phyloP scores from a whole-genome alignment of 2,329 filamentous ascomycete genomes.

The Pestalotiopsis sp. region DNA sequence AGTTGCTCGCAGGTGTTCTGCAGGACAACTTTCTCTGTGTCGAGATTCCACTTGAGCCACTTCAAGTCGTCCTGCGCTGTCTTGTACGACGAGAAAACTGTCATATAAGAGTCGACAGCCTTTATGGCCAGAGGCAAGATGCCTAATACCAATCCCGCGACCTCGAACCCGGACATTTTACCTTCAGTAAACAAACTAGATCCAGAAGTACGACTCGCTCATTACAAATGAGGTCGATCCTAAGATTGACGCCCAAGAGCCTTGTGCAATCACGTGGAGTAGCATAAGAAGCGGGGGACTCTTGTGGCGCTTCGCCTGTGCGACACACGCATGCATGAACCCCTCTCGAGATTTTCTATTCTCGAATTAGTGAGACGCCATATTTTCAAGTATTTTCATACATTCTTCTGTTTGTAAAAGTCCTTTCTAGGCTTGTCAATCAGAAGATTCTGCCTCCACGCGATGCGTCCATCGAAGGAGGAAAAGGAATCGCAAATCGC shows the following conservation, averaged over 20 bases:
- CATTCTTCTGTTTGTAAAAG: too few species aligned
- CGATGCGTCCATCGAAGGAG: neutral
- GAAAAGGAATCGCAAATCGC: neutral
- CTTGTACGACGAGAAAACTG: neutral
- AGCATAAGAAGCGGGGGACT: too few species aligned
- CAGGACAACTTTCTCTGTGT: neutral
- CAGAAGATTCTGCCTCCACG: too few species aligned
- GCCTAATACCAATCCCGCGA: neutral
- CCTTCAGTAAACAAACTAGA: too few species aligned
- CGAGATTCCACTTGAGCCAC: neutral
- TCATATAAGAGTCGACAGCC: neutral
- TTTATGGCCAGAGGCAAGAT: neutral
- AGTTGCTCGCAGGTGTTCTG: neutral
- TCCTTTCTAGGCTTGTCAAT: too few species aligned
- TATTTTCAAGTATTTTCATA: too few species aligned
- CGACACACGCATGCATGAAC: neutral
- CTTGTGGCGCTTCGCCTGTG: neutral
- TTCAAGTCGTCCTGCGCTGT: neutral
- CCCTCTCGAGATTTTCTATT: too few species aligned
- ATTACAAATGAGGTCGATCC: too few species aligned
- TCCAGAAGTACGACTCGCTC: too few species aligned
- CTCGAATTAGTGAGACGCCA: too few species aligned
- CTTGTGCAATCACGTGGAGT: neutral
- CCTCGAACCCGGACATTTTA: neutral
- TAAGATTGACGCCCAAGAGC: too few species aligned